Evolutionary conservation across 192 early-diverging fungal species (phyloP).

Genomic region (Thamnidium elegans): DNA sequence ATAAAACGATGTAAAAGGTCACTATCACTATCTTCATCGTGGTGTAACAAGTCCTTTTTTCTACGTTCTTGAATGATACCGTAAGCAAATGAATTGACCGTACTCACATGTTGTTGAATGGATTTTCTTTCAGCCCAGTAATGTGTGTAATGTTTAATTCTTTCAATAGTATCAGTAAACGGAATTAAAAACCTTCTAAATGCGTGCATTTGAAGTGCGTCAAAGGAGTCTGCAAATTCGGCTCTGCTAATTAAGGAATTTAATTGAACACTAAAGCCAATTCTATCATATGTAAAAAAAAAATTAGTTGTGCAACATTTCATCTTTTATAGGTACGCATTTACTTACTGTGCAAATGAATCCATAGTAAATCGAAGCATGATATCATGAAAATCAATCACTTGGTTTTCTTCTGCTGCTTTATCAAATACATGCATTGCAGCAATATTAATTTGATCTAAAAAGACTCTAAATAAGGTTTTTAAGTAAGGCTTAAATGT

Average conservation of each 20-base stretch:
- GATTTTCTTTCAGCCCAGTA: conserved; percentile 11
- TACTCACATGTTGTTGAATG: conserved; percentile 14
- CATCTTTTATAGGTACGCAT: too few species aligned
- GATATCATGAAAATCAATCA: conserved; percentile 41
- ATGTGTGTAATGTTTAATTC: neutral
- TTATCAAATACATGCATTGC: conserved; percentile 18
- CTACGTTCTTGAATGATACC: conserved; percentile 20
- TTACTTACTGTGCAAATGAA: conserved; percentile 39
- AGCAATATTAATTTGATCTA: conserved; percentile 20
- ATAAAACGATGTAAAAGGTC: conserved; percentile 33
- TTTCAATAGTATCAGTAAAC: conserved; percentile 1
- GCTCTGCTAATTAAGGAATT: conserved; percentile 37
- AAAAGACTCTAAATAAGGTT: conserved; percentile 17
- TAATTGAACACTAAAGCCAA: conserved; percentile 45
- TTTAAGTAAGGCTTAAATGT: too few species aligned
- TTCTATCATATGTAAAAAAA: neutral
- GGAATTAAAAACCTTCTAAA: conserved; percentile 18
- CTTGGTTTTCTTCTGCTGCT: conserved; percentile 23
- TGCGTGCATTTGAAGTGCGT: conserved; percentile 36
- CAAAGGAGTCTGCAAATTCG: conserved; percentile 49
- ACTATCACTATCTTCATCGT: neutral
- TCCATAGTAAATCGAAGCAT: conserved; percentile 47
- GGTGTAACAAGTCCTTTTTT: neutral
- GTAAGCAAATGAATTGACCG: conserved; percentile 24
- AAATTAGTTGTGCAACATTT: too few species aligned